Evolutionary conservation across 306 rosid species (phyloP).

Genomic region (Vigna trinervia): DNA sequence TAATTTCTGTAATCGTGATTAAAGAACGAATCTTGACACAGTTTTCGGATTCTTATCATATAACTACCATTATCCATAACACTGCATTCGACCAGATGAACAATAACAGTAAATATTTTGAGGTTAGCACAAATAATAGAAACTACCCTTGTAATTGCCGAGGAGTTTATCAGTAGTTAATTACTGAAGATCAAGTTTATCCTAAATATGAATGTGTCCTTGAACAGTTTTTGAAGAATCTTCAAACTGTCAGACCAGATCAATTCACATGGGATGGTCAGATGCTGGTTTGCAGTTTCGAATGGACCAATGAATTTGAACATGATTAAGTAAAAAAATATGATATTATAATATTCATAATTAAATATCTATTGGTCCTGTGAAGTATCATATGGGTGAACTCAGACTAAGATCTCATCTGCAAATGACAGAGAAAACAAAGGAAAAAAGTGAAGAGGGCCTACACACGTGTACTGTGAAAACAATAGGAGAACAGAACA

Average conservation of each 20-base stretch:
- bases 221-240: slow-evolving; percentile 25
- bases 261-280: slow-evolving; percentile 36
- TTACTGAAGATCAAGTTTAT: not conserved
- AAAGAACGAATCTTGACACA: slow-evolving; percentile 10
- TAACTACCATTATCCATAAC: not conserved
- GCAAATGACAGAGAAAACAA: slow-evolving; percentile 9
- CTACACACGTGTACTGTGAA: slow-evolving; percentile 34
- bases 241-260: slow-evolving; percentile 14
- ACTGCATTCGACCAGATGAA: not conserved
- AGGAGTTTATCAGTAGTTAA: not conserved
- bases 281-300: slow-evolving; percentile 23
- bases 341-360: not conserved
- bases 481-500: slow-evolving; percentile 9
- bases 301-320: not conserved
- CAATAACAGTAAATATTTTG: not conserved
- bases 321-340: not conserved
- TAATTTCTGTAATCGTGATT: not conserved
- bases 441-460: not conserved
- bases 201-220: slow-evolving; percentile 17
- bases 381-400: not conserved
- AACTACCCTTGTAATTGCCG: not conserved
- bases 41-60: not conserved
- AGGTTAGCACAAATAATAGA: not conserved
- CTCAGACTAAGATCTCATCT: not conserved
- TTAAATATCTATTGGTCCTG: slow-evolving; percentile 4